Conservation (phyloP, 2,329 filamentous ascomycete species). For the Colletotrichum theobromicola region DNA sequence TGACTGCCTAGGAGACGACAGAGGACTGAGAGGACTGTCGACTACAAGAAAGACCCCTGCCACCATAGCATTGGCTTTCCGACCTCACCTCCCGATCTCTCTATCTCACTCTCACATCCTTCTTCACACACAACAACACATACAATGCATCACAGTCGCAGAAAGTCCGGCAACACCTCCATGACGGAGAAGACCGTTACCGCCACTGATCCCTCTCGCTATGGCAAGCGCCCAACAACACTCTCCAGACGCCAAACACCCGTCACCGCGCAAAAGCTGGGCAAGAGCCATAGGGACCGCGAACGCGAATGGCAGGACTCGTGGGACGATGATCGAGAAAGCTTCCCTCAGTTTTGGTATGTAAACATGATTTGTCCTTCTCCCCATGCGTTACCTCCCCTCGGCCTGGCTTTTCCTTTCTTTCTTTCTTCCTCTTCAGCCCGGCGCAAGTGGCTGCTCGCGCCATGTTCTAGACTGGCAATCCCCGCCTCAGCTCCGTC, state of each 20-base stretch:
- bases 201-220: slow-evolving; percentile 49
- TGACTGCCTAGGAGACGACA: not conserved
- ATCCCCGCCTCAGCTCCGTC: slow-evolving; percentile 11
- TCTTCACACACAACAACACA: slow-evolving; percentile 5
- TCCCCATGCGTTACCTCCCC: not conserved
- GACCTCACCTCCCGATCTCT: not conserved
- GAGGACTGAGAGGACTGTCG: not conserved
- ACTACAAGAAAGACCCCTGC: slow-evolving; percentile 15
- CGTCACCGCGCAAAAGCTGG: slow-evolving; percentile 48
- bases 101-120: slow-evolving; percentile 20
- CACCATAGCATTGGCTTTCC: slow-evolving; percentile 1
- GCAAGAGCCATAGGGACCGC: slow-evolving; percentile 55
- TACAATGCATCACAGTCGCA: slow-evolving; percentile 61
- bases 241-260: slow-evolving; percentile 50
- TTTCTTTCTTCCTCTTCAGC: not conserved
- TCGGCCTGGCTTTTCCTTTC: not conserved
- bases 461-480: slow-evolving; percentile 1
- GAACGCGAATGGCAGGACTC: slow-evolving; percentile 57
- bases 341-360: slow-evolving; percentile 70
- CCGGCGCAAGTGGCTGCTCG: not conserved
- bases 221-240: slow-evolving; percentile 48
- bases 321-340: slow-evolving; percentile 65
- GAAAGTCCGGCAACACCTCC: slow-evolving; percentile 62
- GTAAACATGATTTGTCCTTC: slow-evolving; percentile 33
- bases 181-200: slow-evolving; percentile 58